Percentiles rank a stretch among this genome's conserved stretches.
Conservation (phyloP, 306 rosid genomes). For the Datisca glomerata region DNA sequence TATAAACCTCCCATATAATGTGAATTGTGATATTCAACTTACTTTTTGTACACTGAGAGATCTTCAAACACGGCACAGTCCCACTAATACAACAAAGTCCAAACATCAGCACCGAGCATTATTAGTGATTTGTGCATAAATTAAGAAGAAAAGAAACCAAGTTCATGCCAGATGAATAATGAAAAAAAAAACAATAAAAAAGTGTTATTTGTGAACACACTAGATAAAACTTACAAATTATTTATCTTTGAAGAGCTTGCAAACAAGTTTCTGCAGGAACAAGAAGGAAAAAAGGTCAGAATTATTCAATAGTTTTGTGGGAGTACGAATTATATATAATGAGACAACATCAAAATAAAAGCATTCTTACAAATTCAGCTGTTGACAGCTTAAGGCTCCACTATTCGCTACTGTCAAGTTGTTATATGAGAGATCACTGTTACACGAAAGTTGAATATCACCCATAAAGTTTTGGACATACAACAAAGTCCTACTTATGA, state of each 20-base stretch:
- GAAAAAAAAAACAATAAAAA: conserved; percentile 5
- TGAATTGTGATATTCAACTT: too few species aligned
- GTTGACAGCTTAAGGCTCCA: conserved; percentile 22
- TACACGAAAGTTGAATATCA: background rate
- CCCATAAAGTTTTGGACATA: too few species aligned
- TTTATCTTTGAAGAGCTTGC: conserved; percentile 28
- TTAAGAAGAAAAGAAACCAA: background rate
- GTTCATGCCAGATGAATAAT: too few species aligned
- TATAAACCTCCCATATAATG: too few species aligned
- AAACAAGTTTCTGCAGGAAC: conserved; percentile 40
- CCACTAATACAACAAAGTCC: conserved; percentile 21
- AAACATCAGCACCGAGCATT: background rate
- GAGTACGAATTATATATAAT: background rate
- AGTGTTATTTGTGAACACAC: background rate
- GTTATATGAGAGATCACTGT: conserved; percentile 50
- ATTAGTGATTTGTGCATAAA: background rate
- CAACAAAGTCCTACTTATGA: too few species aligned
- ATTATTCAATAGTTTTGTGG: background rate
- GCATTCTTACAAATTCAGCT: conserved; percentile 31
- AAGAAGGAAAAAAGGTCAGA: background rate
- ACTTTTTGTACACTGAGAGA: background rate
- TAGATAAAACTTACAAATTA: conserved; percentile 32
- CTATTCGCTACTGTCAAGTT: conserved; percentile 20
- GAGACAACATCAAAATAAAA: background rate
- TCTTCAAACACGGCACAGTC: conserved; percentile 28